Percentiles rank a stretch among this genome's conserved stretches.
Conservation (phyloP, 345 rosid genomes). For the Barbarea vulgaris region DNA sequence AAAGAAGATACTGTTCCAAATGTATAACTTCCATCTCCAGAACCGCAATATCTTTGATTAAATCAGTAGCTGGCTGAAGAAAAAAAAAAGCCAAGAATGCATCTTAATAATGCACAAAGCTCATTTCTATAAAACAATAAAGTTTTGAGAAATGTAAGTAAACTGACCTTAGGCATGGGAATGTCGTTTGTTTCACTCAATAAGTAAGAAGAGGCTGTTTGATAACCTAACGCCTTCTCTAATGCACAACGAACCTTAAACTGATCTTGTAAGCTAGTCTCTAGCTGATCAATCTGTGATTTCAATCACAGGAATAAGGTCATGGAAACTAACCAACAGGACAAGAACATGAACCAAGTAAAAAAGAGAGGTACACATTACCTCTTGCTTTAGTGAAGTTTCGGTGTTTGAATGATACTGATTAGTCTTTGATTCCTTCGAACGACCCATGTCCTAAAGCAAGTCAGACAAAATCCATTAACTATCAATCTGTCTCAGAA, state of each 20-base stretch:
- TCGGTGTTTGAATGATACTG: constrained; percentile 47
- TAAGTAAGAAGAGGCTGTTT: constrained; percentile 43
- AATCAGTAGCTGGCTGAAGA: constrained; percentile 72
- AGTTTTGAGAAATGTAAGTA: constrained; percentile 19
- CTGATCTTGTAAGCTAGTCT: constrained; percentile 76
- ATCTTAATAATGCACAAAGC: not conserved
- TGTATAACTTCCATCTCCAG: constrained; percentile 89
- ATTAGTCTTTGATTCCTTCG: constrained; percentile 48
- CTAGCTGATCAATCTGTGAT: constrained; percentile 79
- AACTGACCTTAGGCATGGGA: constrained; percentile 68
- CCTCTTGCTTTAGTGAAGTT: constrained; percentile 84
- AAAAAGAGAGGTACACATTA: constrained; percentile 22
- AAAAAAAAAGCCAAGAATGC: constrained; percentile 10
- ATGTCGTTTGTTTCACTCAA: constrained; percentile 38
- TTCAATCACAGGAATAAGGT: constrained; percentile 14
- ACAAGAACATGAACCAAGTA: constrained; percentile 13
- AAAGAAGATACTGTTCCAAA: constrained; percentile 90
- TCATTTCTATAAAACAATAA: constrained; percentile 6
- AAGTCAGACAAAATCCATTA: constrained; percentile 28
- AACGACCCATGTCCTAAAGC: constrained; percentile 65
- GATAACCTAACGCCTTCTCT: constrained; percentile 85
- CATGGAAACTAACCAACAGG: not conserved
- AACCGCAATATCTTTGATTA: constrained; percentile 85
- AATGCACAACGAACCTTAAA: constrained; percentile 72
- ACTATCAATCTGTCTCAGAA: constrained; percentile 20